phyloP scores from a whole-genome alignment of 768 basidiomycete species.

The Amanita rimosa region DNA sequence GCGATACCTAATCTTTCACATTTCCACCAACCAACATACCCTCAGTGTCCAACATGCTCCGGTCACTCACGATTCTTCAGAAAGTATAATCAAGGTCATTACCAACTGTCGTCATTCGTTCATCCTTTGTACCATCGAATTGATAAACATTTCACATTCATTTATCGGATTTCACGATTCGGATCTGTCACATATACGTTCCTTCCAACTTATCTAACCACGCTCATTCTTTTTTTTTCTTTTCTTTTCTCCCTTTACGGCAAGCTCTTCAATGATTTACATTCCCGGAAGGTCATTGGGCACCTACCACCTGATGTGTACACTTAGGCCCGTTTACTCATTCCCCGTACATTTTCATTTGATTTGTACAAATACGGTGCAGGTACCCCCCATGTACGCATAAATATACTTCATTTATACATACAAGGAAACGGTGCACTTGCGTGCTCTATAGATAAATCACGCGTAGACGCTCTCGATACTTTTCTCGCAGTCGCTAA shows the following conservation, averaged over 20 bases:
- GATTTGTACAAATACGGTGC: neutral
- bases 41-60: neutral
- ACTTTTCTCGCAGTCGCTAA: neutral
- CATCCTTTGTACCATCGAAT: conserved; percentile 2
- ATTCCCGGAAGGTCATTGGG: neutral
- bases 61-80: neutral
- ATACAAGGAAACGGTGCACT: too few relatives aligned
- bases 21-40: neutral
- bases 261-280: neutral
- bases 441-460: too few relatives aligned
- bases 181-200: neutral
- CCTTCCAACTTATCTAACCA: neutral
- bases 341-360: neutral
- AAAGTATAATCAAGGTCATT: neutral
- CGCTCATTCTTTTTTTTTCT: neutral
- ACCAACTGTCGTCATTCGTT: neutral
- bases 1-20: conserved; percentile 6
- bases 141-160: neutral
- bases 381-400: neutral
- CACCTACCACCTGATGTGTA: neutral
- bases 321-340: neutral
- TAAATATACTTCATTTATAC: conserved; percentile 1
- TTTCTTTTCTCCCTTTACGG: neutral
- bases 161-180: neutral
- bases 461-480: too few relatives aligned